Conservation (phyloP, 768 basidiomycete species). For the Mycena chlorophos region DNA sequence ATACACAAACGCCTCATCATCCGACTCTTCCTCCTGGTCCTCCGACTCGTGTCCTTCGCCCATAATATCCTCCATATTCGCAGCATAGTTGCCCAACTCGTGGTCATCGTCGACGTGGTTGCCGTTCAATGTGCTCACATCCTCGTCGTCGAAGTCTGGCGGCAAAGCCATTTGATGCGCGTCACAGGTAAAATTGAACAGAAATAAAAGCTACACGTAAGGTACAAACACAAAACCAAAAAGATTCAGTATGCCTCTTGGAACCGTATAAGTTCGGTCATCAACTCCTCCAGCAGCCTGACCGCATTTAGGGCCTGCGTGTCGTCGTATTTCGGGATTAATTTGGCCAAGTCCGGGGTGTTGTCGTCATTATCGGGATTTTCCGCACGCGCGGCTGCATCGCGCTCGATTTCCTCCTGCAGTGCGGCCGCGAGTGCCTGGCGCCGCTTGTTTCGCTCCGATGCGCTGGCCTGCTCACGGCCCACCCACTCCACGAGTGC, state of each 20-base stretch:
- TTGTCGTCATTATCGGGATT: constrained; percentile 25
- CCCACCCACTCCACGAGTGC: constrained; percentile 94
- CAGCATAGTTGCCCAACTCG: constrained; percentile 58
- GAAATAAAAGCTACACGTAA: constrained; percentile 22
- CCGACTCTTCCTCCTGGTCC: constrained; percentile 47
- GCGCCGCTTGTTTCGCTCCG: constrained; percentile 67
- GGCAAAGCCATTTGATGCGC: constrained; percentile 4
- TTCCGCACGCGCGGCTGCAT: background rate
- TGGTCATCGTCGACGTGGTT: constrained; percentile 45
- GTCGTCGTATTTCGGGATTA: constrained; percentile 23
- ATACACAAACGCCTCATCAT: constrained; percentile 71
- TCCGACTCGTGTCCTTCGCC: constrained; percentile 39
- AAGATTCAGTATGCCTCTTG: constrained; percentile 76
- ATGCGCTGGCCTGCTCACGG: constrained; percentile 75
- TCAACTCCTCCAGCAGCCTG: constrained; percentile 88
- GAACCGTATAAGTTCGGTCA: constrained; percentile 85
- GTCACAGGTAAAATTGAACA: background rate
- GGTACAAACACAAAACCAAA: background rate
- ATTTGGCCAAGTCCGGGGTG: constrained; percentile 16
- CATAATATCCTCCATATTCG: constrained; percentile 69
- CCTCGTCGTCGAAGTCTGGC: constrained; percentile 15
- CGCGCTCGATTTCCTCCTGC: constrained; percentile 30
- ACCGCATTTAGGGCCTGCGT: constrained; percentile 48
- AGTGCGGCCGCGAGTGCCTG: constrained; percentile 66
- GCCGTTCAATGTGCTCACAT: constrained; percentile 29